A percentile compares a stretch with the other conserved stretches of the same genome.
Evolutionary conservation across 208 protist genomes (phyloP).

Genomic region (Blastocrithidia nonstop): DNA sequence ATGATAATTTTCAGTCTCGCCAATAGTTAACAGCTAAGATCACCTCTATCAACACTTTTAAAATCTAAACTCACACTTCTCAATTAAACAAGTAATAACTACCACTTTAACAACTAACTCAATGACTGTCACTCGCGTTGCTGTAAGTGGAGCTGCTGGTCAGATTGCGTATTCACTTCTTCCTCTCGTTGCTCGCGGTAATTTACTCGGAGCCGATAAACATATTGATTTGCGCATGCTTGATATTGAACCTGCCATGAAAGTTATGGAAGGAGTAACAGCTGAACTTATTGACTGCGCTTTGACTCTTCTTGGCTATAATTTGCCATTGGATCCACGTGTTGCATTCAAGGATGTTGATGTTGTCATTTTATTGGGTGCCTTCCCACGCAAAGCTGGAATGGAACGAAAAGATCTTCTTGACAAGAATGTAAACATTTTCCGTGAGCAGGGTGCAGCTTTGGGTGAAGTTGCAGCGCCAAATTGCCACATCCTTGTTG

Average conservation of each 20-base stretch:
- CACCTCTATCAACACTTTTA: too few relatives aligned
- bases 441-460: conserved; percentile 84
- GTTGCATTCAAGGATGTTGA: conserved; percentile 79
- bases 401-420: conserved; percentile 96
- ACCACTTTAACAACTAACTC: background rate
- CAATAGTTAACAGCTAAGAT: too few relatives aligned
- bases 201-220: conserved; percentile 80
- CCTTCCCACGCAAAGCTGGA: conserved; percentile 78
- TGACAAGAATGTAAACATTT: conserved; percentile 91
- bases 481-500: conserved; percentile 79
- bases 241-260: conserved; percentile 64
- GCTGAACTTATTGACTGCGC: conserved; percentile 91
- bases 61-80: background rate
- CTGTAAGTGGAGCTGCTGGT: conserved; percentile 93
- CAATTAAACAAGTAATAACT: background rate
- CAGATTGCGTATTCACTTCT: conserved; percentile 91
- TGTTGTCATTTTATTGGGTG: conserved; percentile 73
- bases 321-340: conserved; percentile 54
- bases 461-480: conserved; percentile 73
- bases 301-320: conserved; percentile 77
- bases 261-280: conserved; percentile 64
- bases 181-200: conserved; percentile 86
- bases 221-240: conserved; percentile 87
- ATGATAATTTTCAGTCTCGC: too few relatives aligned
- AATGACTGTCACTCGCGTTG: conserved; percentile 34